phyloP scores from a whole-genome alignment of 495 filamentous ascomycete genomes.

The Hypoxylon subgilvum region DNA sequence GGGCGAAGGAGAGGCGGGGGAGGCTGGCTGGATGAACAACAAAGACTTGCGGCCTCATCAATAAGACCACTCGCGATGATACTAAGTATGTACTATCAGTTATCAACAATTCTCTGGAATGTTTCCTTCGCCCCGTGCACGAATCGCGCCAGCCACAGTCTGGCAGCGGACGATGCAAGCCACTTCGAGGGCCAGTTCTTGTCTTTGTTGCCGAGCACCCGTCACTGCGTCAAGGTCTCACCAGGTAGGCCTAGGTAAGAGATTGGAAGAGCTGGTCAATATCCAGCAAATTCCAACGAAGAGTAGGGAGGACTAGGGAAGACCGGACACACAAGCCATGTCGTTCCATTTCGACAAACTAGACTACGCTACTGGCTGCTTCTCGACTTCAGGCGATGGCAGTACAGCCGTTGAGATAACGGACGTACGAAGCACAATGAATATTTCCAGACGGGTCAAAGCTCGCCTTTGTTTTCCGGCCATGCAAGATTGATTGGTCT shows the following conservation, averaged over 20 bases:
- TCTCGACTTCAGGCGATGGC: constrained; percentile 22
- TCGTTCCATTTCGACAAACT: constrained; percentile 34
- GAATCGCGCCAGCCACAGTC: constrained; percentile 21
- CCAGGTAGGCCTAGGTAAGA: neutral
- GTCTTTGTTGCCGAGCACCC: constrained; percentile 25
- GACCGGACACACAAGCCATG: constrained; percentile 26
- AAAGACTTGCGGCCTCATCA: constrained; percentile 4
- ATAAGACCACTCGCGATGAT: constrained; percentile 22
- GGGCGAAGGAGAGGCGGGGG: constrained; percentile 15
- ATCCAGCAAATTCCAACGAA: constrained; percentile 19
- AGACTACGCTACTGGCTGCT: constrained; percentile 5
- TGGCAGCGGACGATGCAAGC: constrained; percentile 6
- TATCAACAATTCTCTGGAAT: constrained; percentile 18
- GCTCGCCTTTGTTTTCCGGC: neutral
- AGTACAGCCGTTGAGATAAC: too few species aligned
- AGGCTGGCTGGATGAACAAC: neutral
- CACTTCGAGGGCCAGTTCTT: neutral
- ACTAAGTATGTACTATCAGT: too few species aligned
- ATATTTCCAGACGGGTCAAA: constrained; percentile 11
- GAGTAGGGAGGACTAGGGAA: constrained; percentile 26
- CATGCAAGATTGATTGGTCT: constrained; percentile 38
- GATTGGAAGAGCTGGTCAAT: constrained; percentile 32
- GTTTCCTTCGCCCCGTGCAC: constrained; percentile 14
- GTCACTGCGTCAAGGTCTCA: constrained; percentile 37
- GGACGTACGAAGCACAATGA: constrained; percentile 21